Percentiles rank a stretch among this genome's conserved stretches.
Conservation (phyloP, 1,284 basidiomycete species). For the Anthracocystis walkeri region DNA sequence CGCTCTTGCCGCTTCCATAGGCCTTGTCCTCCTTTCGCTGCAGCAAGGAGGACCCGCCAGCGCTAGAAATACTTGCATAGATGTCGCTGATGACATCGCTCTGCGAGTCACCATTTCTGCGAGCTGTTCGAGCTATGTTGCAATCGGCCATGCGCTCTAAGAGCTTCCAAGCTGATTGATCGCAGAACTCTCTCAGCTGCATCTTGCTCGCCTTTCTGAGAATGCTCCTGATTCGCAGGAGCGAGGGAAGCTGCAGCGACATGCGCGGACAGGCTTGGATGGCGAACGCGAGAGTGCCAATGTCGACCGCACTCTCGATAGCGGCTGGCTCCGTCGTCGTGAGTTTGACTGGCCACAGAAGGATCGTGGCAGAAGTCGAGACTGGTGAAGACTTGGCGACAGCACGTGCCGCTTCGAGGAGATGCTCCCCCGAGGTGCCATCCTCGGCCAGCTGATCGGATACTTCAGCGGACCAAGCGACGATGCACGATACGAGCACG, state of each 20-base stretch:
- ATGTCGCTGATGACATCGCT: conserved; percentile 43
- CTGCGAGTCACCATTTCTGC: conserved; percentile 5
- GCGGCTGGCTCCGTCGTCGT: conserved; percentile 13
- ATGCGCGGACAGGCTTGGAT: conserved; percentile 74
- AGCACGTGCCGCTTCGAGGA: conserved; percentile 29
- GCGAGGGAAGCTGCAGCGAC: conserved; percentile 26
- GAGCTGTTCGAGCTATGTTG: not conserved
- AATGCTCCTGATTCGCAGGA: conserved; percentile 25
- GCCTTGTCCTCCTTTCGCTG: conserved; percentile 2
- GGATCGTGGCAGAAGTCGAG: conserved; percentile 23
- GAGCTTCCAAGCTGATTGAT: conserved; percentile 20
- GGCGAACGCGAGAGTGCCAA: conserved; percentile 72
- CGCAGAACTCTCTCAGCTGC: conserved; percentile 17
- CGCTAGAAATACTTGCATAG: conserved; percentile 20
- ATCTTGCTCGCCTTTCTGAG: conserved; percentile 14
- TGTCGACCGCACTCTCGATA: conserved; percentile 28
- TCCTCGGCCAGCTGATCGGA: conserved; percentile 1
- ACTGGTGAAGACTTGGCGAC: conserved; percentile 22
- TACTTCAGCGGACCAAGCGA: conserved; percentile 21
- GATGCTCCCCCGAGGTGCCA: conserved; percentile 13
- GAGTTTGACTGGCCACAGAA: conserved; percentile 34
- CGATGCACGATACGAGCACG: conserved; percentile 30
- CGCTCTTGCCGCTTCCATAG: not conserved
- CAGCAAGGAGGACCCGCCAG: conserved; percentile 9
- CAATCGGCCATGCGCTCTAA: conserved; percentile 20